Base-by-base conservation (phyloP, 345 rosid species). In the Murraya koenigii region DNA sequence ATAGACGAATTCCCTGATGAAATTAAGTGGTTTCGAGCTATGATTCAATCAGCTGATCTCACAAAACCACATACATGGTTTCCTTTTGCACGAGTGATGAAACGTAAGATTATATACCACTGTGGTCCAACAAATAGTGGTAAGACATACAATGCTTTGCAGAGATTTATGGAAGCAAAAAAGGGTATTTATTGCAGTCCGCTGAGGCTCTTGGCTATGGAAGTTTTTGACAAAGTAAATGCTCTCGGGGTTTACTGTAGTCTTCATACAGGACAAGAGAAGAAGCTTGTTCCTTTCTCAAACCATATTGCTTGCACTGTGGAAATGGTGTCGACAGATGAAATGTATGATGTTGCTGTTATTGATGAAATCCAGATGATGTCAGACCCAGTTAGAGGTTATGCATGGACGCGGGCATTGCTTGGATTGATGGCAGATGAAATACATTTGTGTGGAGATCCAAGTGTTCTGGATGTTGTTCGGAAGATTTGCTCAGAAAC, bases 51-150 rank as follows among this genome's bases (percentile, higher is more conserved):
- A 19, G 98, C 98, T n/a, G 98, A 95, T 83, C 89, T 95, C 61
- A 95, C 93, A 30, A 88, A 86, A 75, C 98, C 98, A 0, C 92
- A 94, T 25, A 89, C 94, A 23, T 93, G 98, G 98, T 95, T 93
- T 81, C 98, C 97, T 65, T 95, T 92, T 82, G 95, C 98, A 33
- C 84, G 97, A 38, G 97, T 91, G 11, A 95, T 95, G 97, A 95
- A 90, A 81, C 93, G 98, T 8, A 95, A 87, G 82, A 86, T 95
- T 41, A 64, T 95, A 44, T 95, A 95, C 78, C 99, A 95, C 78
- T 92, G 98, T 86, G 99, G 99, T 70, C 99, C 98, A 5, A 95
- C 99, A 36, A 95, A 95, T 52, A 95, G 98, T 79, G 98, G 99
- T 22, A 95, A 95, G 81, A 95, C 99, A 30, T 95, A 90, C 75